Percentiles rank a stretch among this genome's conserved stretches.
Evolutionary conservation across 208 protist genomes (phyloP).

Genomic region (Crithidia fasciculata): DNA sequence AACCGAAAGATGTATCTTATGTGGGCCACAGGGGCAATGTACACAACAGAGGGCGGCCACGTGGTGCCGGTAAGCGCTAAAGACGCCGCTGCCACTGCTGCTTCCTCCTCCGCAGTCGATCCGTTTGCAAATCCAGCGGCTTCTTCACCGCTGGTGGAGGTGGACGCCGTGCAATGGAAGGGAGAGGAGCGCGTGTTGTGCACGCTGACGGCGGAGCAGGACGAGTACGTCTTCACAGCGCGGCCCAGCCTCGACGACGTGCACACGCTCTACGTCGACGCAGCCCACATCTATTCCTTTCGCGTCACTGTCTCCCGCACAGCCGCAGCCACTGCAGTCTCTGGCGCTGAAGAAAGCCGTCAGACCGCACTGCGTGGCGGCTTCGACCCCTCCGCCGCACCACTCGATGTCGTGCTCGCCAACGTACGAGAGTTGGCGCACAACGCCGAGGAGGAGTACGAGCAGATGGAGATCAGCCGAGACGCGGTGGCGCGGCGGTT

Average conservation of each 20-base stretch:
- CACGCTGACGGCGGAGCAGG: constrained; percentile 64
- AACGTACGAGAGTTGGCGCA: constrained; percentile 27
- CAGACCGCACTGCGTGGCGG: not conserved
- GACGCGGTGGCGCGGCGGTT: constrained; percentile 27
- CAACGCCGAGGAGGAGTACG: constrained; percentile 26
- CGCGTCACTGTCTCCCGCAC: constrained; percentile 36
- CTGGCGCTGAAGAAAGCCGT: no score
- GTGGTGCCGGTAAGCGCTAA: not conserved
- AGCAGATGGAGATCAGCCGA: constrained; percentile 20
- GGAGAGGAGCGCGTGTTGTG: constrained; percentile 76
- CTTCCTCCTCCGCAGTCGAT: not conserved
- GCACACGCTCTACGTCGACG: constrained; percentile 80
- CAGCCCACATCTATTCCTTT: constrained; percentile 75
- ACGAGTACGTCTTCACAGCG: constrained; percentile 61
- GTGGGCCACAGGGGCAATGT: constrained; percentile 61
- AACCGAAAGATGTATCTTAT: constrained; percentile 77
- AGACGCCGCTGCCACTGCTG: not conserved
- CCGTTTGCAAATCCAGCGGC: not conserved
- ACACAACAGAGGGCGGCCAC: not conserved
- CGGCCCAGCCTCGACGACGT: constrained; percentile 62
- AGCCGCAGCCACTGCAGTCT: no score
- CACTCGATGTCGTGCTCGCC: constrained; percentile 23
- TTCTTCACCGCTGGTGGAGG: not conserved
- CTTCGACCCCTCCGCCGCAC: constrained; percentile 4
- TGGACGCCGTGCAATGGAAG: constrained; percentile 43